Base-by-base conservation (phyloP, 2,329 filamentous ascomycete genomes). In the Parafenestella ontariensis region DNA sequence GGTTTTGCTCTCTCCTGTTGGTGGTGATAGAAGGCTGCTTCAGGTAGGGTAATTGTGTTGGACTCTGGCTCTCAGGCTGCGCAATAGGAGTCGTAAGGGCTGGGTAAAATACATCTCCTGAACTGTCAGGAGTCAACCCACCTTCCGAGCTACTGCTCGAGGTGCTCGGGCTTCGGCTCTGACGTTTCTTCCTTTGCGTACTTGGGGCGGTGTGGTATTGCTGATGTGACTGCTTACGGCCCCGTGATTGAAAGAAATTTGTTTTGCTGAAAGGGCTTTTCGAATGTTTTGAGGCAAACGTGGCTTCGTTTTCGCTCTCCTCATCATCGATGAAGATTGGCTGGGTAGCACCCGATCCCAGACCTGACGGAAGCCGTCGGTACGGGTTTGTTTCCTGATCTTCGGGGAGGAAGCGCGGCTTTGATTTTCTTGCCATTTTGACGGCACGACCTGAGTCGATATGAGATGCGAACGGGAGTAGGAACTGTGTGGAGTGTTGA, bases 1-100 rank as follows among this genome's bases (percentile, higher is more conserved):
- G 46, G 21, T 64, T 60, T 23, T 46, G 6, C 37, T 49, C 48
- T 33, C 50, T 18, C 18, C 17, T 39, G n/a, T 31, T 13, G 11
- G 9, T 11, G 9, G 4, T 31, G 28, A 8, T 31, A 31, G 28
- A 31, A 11, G 28, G 28, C 28, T 31, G 28, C 9, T 11, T 31
- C 3, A 13, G 10, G 28, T 11, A 11, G 9, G 10, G 10, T 31
- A 11, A 11, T 13, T 31, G 28, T 31, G 3, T 31, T 31, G 28
- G 15, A 11, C 28, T 31, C 28, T 11, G 8, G 5, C 11, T 31
- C 28, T 13, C 15, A 31, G 7, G 5, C 7, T 13, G 7, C 28
- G n/a, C n/a, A n/a, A n/a, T n/a, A n/a, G n/a, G n/a, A n/a, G n/a
- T n/a, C n/a, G n/a, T n/a, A n/a, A n/a, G n/a, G n/a, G n/a, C n/a